Evolutionary conservation across 2,329 filamentous ascomycete genomes (phyloP), one percentile per base, ranked within the genome.

Genomic region (Penicillium sp.): DNA sequence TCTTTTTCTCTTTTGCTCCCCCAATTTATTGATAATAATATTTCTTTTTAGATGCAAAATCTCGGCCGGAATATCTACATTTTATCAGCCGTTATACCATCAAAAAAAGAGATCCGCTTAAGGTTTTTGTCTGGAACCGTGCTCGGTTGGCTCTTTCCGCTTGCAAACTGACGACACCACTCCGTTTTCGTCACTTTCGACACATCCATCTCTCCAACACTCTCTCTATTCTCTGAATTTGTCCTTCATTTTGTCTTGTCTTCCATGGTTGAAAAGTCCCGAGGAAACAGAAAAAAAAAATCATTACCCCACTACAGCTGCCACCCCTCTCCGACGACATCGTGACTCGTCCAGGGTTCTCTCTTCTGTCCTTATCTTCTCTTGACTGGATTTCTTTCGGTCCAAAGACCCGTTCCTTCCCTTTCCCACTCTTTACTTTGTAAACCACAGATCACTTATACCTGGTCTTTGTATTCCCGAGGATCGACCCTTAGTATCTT

Each of bases 141-240:
- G 60, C 62, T 66, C 68, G 64, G 67, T 59, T 69, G 66, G 64
- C 60, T 67, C 63, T 69, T 71, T 68, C 70, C 70, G 70, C 69
- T 71, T 72, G 71, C 67, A 65, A 68, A 69, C 69, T 73, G 69
- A 71, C 71, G 69, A 69, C 71, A 73, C 69, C 69, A 69, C 64
- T 56, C 69, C 69, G 69, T 69, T 71, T 71, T 70, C 69, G 64
- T 69, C 61, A 56, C 63, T 59, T 51, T 54, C 47, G 25, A 45
- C 38, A 25, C 41, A 17, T 43, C 15, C 41, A 27, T 29, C 42
- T 27, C 25, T 29, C 42, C 25, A 31, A 23, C 42, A 17, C 40
- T 17, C 56, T 45, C 50, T 54, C 47, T 42, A 33, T 23, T 37
- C 23, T 33, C 31, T 25, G 10, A 31, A 31, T 33, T 33, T 51